Evolutionary conservation across 305 asterid genomes (phyloP).

Genomic region (Petunia hybrid): DNA sequence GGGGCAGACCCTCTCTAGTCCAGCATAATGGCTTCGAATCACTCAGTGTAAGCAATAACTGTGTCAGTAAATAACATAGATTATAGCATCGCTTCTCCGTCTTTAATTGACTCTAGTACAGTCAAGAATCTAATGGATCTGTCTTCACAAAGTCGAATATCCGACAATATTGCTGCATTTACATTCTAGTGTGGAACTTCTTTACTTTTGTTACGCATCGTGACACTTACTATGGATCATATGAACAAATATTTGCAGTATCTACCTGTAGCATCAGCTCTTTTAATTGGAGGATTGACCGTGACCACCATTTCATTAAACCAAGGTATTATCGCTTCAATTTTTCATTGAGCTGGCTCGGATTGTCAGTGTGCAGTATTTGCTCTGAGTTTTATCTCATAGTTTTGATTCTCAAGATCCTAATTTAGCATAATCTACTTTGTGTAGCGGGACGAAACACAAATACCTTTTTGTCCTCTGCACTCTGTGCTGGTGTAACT

Average conservation of each 20-base stretch:
- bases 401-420: background rate
- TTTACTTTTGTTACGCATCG: conserved; percentile 4
- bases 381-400: background rate
- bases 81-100: background rate
- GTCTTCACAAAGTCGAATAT: conserved; percentile 20
- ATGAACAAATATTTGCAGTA: conserved; percentile 60
- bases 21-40: conserved; percentile 61
- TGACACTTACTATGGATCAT: conserved; percentile 10
- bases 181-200: background rate
- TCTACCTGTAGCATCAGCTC: conserved; percentile 97
- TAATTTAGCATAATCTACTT: conserved; percentile 23
- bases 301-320: conserved; percentile 86
- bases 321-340: conserved; percentile 62
- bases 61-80: conserved; percentile 14
- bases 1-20: conserved; percentile 63
- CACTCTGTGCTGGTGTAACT: conserved; percentile 78
- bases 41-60: conserved; percentile 44
- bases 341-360: conserved; percentile 30
- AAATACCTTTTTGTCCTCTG: conserved; percentile 63
- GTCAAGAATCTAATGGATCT: conserved; percentile 18
- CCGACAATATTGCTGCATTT: background rate
- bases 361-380: background rate
- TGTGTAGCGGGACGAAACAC: conserved; percentile 73
- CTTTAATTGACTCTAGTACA: background rate
- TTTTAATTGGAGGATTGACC: conserved; percentile 90